Conservation (phyloP, 176 grass and related monocot genomes). For the Bromus sterilis region DNA sequence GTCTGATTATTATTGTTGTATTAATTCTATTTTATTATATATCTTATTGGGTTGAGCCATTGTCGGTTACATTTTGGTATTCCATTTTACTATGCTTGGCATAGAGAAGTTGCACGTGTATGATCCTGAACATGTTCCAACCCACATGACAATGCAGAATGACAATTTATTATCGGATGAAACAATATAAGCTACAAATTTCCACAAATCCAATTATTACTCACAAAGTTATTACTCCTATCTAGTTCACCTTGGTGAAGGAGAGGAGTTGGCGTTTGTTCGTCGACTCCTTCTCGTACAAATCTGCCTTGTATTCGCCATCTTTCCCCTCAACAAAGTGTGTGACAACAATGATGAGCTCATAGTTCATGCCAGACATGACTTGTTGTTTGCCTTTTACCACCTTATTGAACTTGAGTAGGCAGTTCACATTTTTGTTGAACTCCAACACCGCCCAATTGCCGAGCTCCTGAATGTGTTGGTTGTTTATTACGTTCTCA, state of each 20-base stretch:
- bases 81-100: too few species aligned
- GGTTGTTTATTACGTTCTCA: background rate
- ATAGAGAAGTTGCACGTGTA: too few species aligned
- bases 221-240: background rate
- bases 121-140: too few species aligned
- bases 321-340: background rate
- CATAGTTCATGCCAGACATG: constrained; percentile 36
- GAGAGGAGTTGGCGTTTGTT: constrained; percentile 12
- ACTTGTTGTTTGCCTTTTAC: constrained; percentile 20
- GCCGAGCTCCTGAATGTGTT: constrained; percentile 19
- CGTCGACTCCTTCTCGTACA: constrained; percentile 27
- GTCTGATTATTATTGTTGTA: too few species aligned
- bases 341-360: background rate
- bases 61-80: too few species aligned
- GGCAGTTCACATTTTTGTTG: background rate
- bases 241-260: background rate
- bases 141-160: too few species aligned
- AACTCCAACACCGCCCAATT: constrained; percentile 22
- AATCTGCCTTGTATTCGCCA: constrained; percentile 12
- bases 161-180: background rate
- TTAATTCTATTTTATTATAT: too few species aligned
- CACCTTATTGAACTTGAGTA: constrained; percentile 14
- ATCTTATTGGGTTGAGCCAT: too few species aligned
- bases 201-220: background rate
- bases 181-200: background rate